phyloP scores from a whole-genome alignment of 2,329 filamentous ascomycete species.

The Lasiodiplodia sp. region DNA sequence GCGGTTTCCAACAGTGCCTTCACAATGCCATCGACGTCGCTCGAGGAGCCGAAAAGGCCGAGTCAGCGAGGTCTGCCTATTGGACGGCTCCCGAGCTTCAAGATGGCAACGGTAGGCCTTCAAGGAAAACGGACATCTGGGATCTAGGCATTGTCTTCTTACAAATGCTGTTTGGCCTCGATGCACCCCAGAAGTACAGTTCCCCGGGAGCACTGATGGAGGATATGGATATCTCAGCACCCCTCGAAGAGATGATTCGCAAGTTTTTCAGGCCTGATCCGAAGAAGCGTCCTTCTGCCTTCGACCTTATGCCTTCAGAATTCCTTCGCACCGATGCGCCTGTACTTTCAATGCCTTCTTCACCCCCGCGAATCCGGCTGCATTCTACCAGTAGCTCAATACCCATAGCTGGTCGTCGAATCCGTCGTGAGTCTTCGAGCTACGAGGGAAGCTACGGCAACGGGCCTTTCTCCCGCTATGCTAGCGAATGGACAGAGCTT shows the following conservation, averaged over 20 bases:
- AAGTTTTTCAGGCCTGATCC: constrained; percentile 86
- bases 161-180: constrained; percentile 91
- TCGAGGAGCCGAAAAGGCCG: constrained; percentile 58
- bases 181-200: constrained; percentile 76
- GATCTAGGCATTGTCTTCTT: constrained; percentile 89
- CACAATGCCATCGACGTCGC: constrained; percentile 66
- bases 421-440: constrained; percentile 46
- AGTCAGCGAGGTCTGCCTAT: constrained; percentile 75
- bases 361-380: constrained; percentile 35
- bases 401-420: constrained; percentile 40
- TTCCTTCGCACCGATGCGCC: constrained; percentile 60
- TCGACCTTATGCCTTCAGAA: constrained; percentile 69
- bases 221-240: constrained; percentile 73
- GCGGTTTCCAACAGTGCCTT: constrained; percentile 72
- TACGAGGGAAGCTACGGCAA: constrained; percentile 39
- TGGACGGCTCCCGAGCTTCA: constrained; percentile 83
- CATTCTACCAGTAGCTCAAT: constrained; percentile 30
- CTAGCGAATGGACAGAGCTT: constrained; percentile 88
- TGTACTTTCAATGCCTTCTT: constrained; percentile 44
- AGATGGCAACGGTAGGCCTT: constrained; percentile 60
- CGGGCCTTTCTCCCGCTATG: constrained; percentile 73
- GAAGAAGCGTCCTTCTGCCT: constrained; percentile 84
- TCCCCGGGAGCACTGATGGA: constrained; percentile 79
- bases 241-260: constrained; percentile 79
- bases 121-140: constrained; percentile 90